Percentiles rank a stretch among this genome's conserved stretches.
phyloP scores from a whole-genome alignment of 2,329 filamentous ascomycete species.

The Byssothecium circinans region DNA sequence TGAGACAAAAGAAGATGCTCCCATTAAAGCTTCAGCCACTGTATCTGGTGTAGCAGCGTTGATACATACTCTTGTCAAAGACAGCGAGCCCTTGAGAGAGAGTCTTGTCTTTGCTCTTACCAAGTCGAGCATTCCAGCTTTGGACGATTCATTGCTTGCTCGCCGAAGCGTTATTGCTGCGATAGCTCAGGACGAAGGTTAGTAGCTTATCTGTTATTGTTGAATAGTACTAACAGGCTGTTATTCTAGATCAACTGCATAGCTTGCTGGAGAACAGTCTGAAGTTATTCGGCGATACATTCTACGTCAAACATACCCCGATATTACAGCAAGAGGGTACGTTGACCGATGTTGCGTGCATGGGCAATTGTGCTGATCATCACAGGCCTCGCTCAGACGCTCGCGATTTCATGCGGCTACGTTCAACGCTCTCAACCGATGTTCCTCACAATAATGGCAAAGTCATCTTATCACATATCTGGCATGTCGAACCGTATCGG shows the following conservation, averaged over 20 bases:
- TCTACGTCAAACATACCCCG: slow-evolving; percentile 84
- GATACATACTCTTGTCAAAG: slow-evolving; percentile 23
- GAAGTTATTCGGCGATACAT: slow-evolving; percentile 75
- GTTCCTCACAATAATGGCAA: slow-evolving; percentile 68
- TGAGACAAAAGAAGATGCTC: slow-evolving; percentile 13
- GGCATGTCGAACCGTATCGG: slow-evolving; percentile 83
- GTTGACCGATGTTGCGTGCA: not conserved
- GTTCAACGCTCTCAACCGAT: slow-evolving; percentile 67
- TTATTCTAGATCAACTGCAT: slow-evolving; percentile 53
- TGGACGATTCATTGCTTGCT: slow-evolving; percentile 32
- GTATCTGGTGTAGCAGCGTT: slow-evolving; percentile 31
- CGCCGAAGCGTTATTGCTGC: slow-evolving; percentile 47
- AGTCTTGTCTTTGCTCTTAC: slow-evolving; percentile 39
- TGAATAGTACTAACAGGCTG: slow-evolving; percentile 9
- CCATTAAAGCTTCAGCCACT: slow-evolving; percentile 15
- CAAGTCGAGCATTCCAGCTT: slow-evolving; percentile 39
- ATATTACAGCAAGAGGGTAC: slow-evolving; percentile 86
- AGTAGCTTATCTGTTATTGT: slow-evolving; percentile 8
- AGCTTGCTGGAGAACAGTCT: slow-evolving; percentile 68
- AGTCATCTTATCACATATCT: slow-evolving; percentile 72
- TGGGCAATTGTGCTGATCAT: slow-evolving; percentile 18
- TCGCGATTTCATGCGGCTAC: slow-evolving; percentile 78
- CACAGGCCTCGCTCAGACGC: slow-evolving; percentile 75
- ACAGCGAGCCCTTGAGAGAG: slow-evolving; percentile 35
- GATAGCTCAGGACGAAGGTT: slow-evolving; percentile 46